Base-by-base conservation (phyloP, 1,284 basidiomycete genomes). In the Spongiforma sp. region DNA sequence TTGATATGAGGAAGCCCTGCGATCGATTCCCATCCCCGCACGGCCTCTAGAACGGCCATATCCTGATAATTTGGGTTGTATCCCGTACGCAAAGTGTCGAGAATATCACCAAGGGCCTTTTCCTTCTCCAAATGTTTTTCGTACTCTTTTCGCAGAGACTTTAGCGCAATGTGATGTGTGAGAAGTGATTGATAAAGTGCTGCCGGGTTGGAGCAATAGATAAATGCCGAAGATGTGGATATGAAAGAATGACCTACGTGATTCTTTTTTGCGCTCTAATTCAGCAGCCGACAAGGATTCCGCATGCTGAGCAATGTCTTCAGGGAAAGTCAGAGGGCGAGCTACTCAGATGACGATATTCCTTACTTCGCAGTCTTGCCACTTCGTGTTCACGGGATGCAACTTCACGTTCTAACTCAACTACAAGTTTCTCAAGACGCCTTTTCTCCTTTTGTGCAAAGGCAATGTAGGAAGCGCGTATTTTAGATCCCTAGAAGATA, bases 11-110 rank as follows among this genome's bases (percentile, higher is more conserved):
- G 87, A 19, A 91, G 78, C 2, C 89, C 89, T 19, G 88, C 88
- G n/a, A 90, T 87, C 62, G 90, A 88, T 73, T 95, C 93, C 89
- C 94, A 99, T 15, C 95, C 96, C 54, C 95, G 90, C 10, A 98
- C 96, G 21, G 97, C 96, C 69, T 96, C 96, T 50, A 98, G 89
- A 64, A 99, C 97, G 12, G 95, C 96, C 97, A 99, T 99, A 75
- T 99, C 97, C 77, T 97, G 94, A 77, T 98, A 98, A 79, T 99
- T 99, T 28, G 97, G 97, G 78, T 99, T 99, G 82, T 98, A 99
- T 1, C 91, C 91, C 12, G 86, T 86, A 15, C 93, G 88, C 5
- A 99, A 86, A 41, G 90, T 84, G 63, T 90, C 86, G 19, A 99
- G 85, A 59, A 99, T 92, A n/a, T 89, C 86, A n/a, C 91, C 90